These are phyloP conservation scores for Pseudodiploospora longispora DNA, from an alignment of 2,329 filamentous ascomycete species.

Conservation along the genomic window DNA sequence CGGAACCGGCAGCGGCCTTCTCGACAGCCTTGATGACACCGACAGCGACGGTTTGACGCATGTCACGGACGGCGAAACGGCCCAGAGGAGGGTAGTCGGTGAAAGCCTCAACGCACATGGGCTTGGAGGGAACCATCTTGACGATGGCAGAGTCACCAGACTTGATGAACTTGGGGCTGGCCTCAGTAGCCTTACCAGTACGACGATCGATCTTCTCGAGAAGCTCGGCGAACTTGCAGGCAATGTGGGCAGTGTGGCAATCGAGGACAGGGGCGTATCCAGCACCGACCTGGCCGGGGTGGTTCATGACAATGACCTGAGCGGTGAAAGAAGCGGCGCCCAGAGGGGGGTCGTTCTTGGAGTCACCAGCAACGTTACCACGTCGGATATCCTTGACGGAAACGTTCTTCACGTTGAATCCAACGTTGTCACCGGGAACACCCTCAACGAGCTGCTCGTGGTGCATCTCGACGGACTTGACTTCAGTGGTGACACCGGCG, in stretches of 20 bases:
- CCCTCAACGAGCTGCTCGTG: conserved; percentile 97
- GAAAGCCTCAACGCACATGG: conserved; percentile 99
- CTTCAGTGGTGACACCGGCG: conserved; percentile 99
- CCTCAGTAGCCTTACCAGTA: conserved; percentile 96
- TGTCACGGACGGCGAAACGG: conserved; percentile 99
- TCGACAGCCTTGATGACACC: conserved; percentile 89
- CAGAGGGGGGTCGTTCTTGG: conserved; percentile 96
- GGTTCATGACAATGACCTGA: conserved; percentile 99
- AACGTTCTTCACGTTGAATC: conserved; percentile 99
- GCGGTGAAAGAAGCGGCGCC: conserved; percentile 93
- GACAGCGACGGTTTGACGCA: conserved; percentile 84
- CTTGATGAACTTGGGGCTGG: conserved; percentile 99
- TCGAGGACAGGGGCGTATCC: conserved; percentile 99
- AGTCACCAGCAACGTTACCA: conserved; percentile 99
- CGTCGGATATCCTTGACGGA: conserved; percentile 99
- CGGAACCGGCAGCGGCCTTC: conserved; percentile 48
- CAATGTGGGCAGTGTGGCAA: conserved; percentile 99
- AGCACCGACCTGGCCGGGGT: conserved; percentile 98
- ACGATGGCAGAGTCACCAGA: conserved; percentile 99
- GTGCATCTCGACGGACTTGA: conserved; percentile 99
- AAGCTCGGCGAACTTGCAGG: conserved; percentile 99
- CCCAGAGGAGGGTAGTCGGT: conserved; percentile 98
- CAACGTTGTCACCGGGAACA: conserved; percentile 98
- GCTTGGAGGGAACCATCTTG: conserved; percentile 99
- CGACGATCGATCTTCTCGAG: conserved; percentile 99